Percentiles rank a stretch among this genome's conserved stretches.
Evolutionary conservation across 352 stramenopile species (phyloP).

Genomic region (Phytophthora pinifolia): DNA sequence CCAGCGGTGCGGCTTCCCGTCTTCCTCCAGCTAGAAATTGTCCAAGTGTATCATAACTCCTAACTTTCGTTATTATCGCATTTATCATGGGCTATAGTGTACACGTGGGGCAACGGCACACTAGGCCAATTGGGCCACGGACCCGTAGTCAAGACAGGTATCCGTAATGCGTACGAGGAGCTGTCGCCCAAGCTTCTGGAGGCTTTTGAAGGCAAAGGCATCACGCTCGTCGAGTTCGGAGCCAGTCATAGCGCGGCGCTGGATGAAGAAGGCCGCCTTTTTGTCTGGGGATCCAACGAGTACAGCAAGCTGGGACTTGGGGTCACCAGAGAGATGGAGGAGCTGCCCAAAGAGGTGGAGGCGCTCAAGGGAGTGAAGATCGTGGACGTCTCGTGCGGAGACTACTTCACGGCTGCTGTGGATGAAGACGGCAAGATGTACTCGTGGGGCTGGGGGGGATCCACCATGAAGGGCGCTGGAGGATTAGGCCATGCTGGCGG

Average conservation of each 20-base stretch:
- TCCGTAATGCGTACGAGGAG: slow-evolving; percentile 86
- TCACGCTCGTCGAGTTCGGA: slow-evolving; percentile 74
- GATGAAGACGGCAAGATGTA: slow-evolving; percentile 88
- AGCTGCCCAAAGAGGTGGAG: slow-evolving; percentile 60
- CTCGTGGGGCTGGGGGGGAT: slow-evolving; percentile 90
- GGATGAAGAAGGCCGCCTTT: slow-evolving; percentile 66
- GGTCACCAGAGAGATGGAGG: slow-evolving; percentile 49
- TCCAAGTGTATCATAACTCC: background rate
- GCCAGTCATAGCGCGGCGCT: slow-evolving; percentile 79
- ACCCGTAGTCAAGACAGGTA: slow-evolving; percentile 78
- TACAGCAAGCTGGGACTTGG: slow-evolving; percentile 83
- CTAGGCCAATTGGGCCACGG: slow-evolving; percentile 85
- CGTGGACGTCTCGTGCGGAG: slow-evolving; percentile 82
- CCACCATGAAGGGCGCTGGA: slow-evolving; percentile 78
- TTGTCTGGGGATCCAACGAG: slow-evolving; percentile 90
- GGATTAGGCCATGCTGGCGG: slow-evolving; percentile 74
- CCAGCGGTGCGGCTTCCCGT: slow-evolving; percentile 43
- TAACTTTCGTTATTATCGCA: background rate
- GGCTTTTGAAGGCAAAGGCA: slow-evolving; percentile 59
- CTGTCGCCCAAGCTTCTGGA: slow-evolving; percentile 72
- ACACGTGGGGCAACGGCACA: slow-evolving; percentile 85
- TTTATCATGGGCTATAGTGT: slow-evolving; percentile 40
- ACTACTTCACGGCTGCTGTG: slow-evolving; percentile 87
- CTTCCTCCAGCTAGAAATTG: too few relatives aligned
- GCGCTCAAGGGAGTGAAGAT: slow-evolving; percentile 71